Evolutionary conservation across 495 filamentous ascomycete genomes (phyloP).

Genomic region (Penicillium mononematosum): DNA sequence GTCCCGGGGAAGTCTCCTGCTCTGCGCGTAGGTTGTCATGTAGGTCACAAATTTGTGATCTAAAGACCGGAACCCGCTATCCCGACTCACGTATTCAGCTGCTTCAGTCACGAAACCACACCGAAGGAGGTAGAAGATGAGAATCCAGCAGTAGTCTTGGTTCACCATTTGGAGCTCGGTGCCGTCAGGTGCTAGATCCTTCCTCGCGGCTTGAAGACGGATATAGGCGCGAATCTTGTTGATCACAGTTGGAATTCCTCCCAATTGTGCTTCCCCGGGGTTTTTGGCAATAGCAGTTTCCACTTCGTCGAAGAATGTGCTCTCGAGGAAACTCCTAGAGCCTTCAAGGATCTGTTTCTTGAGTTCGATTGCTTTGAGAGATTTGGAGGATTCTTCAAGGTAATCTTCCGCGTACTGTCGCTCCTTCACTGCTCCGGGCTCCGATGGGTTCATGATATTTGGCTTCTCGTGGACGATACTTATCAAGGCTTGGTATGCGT

Average conservation of each 20-base stretch:
- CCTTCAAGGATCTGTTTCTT: slow-evolving; percentile 75
- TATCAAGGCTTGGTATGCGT: slow-evolving; percentile 76
- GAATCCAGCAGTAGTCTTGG: slow-evolving; percentile 85
- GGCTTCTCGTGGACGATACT: slow-evolving; percentile 68
- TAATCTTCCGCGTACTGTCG: slow-evolving; percentile 76
- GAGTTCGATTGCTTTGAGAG: slow-evolving; percentile 56
- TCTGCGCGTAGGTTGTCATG: slow-evolving; percentile 74
- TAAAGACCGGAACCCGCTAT: slow-evolving; percentile 79
- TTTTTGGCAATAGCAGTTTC: slow-evolving; percentile 75
- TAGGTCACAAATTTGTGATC: slow-evolving; percentile 90
- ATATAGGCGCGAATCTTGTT: slow-evolving; percentile 93
- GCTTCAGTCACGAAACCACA: slow-evolving; percentile 82
- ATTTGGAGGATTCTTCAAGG: slow-evolving; percentile 65
- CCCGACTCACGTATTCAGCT: slow-evolving; percentile 76
- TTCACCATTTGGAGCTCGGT: slow-evolving; percentile 68
- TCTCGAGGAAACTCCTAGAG: slow-evolving; percentile 73
- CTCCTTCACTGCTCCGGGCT: slow-evolving; percentile 60
- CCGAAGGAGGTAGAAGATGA: slow-evolving; percentile 89
- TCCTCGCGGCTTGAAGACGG: slow-evolving; percentile 68
- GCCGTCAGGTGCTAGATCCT: slow-evolving; percentile 76
- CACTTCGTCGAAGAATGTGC: slow-evolving; percentile 66
- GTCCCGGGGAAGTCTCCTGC: slow-evolving; percentile 67
- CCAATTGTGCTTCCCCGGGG: slow-evolving; percentile 83
- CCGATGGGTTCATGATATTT: slow-evolving; percentile 49
- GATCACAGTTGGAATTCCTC: slow-evolving; percentile 79